Evolutionary conservation across 805 yeast genomes (phyloP).

Genomic region (Barnettozyma vustinii): DNA sequence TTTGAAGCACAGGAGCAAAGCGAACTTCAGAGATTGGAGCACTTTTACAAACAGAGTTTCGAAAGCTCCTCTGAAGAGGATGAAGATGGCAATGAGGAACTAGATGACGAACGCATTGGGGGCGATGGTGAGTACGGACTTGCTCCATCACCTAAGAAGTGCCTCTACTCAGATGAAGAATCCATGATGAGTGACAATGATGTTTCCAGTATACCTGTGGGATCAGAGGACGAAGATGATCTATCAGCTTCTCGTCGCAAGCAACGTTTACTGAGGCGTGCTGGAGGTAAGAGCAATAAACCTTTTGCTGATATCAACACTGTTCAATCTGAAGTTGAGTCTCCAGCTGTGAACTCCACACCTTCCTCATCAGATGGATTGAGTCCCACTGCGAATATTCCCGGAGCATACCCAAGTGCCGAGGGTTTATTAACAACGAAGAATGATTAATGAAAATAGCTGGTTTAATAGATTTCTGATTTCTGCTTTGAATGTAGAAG

Average conservation of each 20-base stretch:
- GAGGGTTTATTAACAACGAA: background rate
- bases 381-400: slow-evolving; percentile 6
- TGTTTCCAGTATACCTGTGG: slow-evolving; percentile 22
- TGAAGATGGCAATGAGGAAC: slow-evolving; percentile 11
- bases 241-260: slow-evolving; percentile 21
- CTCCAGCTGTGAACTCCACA: background rate
- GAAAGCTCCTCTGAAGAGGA: slow-evolving; percentile 21
- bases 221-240: slow-evolving; percentile 21
- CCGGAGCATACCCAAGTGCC: slow-evolving; percentile 7
- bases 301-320: background rate
- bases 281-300: background rate
- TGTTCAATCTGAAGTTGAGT: background rate
- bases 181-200: slow-evolving; percentile 13
- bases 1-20: slow-evolving; percentile 23
- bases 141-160: slow-evolving; percentile 4
- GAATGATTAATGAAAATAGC: background rate
- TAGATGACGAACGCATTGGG: background rate
- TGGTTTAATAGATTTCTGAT: background rate
- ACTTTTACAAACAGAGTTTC: slow-evolving; percentile 23
- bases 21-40: slow-evolving; percentile 21
- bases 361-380: background rate
- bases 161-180: slow-evolving; percentile 12
- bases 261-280: slow-evolving; percentile 16
- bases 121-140: slow-evolving; percentile 4
- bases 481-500: background rate